Conservation (phyloP, 495 filamentous ascomycete species). For the Aspergillus panamensis region DNA sequence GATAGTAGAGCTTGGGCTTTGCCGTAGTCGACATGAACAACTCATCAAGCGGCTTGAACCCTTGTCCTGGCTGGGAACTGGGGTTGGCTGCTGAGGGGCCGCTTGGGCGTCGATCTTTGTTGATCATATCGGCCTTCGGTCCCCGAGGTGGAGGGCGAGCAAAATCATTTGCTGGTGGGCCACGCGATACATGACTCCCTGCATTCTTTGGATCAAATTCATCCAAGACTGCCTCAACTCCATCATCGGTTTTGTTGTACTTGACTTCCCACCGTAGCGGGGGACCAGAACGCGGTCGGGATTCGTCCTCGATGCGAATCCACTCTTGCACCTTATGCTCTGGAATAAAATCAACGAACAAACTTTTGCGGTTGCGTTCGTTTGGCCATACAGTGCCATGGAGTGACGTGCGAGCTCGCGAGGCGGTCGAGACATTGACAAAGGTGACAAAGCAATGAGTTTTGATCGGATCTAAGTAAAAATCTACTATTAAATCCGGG, state of each 20-base stretch:
- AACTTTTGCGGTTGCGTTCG: slow-evolving; percentile 75
- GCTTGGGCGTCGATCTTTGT: slow-evolving; percentile 25
- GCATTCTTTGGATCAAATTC: slow-evolving; percentile 40
- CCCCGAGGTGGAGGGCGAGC: slow-evolving; percentile 35
- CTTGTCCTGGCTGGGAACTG: slow-evolving; percentile 36
- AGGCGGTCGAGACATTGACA: slow-evolving; percentile 61
- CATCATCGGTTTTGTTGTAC: slow-evolving; percentile 60
- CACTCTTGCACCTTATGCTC: slow-evolving; percentile 68
- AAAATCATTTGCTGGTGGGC: slow-evolving; percentile 26
- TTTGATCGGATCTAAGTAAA: slow-evolving; percentile 79
- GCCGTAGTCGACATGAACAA: slow-evolving; percentile 59
- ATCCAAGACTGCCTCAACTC: slow-evolving; percentile 52
- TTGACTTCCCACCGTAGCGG: slow-evolving; percentile 65
- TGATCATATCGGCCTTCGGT: slow-evolving; percentile 31
- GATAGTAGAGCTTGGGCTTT: slow-evolving; percentile 69
- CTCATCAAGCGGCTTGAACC: slow-evolving; percentile 59
- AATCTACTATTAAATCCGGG: slow-evolving; percentile 54
- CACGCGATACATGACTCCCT: slow-evolving; percentile 23
- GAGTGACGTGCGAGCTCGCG: slow-evolving; percentile 70
- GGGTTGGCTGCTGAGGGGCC: slow-evolving; percentile 18
- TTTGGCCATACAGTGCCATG: slow-evolving; percentile 82
- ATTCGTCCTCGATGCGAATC: slow-evolving; percentile 64
- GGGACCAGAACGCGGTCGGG: slow-evolving; percentile 43
- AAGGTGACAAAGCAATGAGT: slow-evolving; percentile 85
- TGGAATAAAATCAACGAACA: slow-evolving; percentile 91